Evolutionary conservation across 1,139 yeast species (phyloP).

Genomic region (Sugiyamaella grinbergsii): DNA sequence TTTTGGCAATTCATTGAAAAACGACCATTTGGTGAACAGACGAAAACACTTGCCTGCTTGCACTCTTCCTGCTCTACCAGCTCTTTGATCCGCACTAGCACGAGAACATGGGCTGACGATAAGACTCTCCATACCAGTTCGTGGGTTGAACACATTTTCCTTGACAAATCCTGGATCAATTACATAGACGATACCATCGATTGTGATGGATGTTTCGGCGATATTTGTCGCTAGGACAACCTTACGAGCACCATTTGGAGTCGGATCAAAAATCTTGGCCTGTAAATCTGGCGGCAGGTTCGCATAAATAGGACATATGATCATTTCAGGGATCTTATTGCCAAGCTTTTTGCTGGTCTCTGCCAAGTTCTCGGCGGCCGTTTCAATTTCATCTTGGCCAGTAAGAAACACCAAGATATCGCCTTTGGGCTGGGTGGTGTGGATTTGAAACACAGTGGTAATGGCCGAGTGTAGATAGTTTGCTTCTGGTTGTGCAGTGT

Average conservation of each 20-base stretch:
- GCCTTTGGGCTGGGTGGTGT: constrained; percentile 72
- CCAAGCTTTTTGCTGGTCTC: constrained; percentile 71
- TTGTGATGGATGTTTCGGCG: constrained; percentile 95
- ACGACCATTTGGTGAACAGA: constrained; percentile 85
- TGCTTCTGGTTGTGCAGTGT: constrained; percentile 86
- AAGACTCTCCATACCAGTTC: constrained; percentile 87
- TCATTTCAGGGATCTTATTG: constrained; percentile 59
- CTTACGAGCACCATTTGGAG: constrained; percentile 76
- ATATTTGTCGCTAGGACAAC: constrained; percentile 94
- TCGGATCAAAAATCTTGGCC: constrained; percentile 79
- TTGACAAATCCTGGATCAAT: constrained; percentile 94
- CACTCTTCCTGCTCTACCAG: constrained; percentile 97
- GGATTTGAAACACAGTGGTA: constrained; percentile 78
- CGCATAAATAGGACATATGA: constrained; percentile 89
- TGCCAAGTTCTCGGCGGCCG: constrained; percentile 67
- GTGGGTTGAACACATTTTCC: constrained; percentile 77
- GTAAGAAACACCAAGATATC: constrained; percentile 90
- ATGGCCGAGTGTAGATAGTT: constrained; percentile 87
- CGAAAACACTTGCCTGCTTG: constrained; percentile 96
- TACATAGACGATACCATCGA: constrained; percentile 86
- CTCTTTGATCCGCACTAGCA: constrained; percentile 94
- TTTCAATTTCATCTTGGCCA: constrained; percentile 94
- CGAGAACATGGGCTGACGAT: constrained; percentile 84
- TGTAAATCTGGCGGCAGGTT: constrained; percentile 86
- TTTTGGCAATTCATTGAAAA: constrained; percentile 69